These are phyloP conservation scores for Trichoderma koningii DNA, from an alignment of 2,329 filamentous ascomycete genomes.

Conservation along the genomic window DNA sequence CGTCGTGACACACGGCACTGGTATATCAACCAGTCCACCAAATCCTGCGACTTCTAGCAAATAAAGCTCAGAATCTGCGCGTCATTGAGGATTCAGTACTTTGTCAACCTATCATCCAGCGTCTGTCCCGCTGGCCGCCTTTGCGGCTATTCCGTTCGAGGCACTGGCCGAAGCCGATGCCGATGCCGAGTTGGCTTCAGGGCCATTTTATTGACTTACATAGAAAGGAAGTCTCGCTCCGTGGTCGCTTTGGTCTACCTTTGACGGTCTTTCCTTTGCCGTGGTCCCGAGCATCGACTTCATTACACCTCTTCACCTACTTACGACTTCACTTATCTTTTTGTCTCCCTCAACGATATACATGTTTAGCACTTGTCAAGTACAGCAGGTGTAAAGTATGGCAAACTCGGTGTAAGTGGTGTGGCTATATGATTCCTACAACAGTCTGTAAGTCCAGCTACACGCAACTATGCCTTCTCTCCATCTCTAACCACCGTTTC, in stretches of 20 bases:
- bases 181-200: slow-evolving; percentile 12
- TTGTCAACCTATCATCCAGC: background rate
- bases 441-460: background rate
- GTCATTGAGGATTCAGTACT: background rate
- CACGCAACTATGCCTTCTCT: slow-evolving; percentile 8
- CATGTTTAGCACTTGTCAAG: background rate
- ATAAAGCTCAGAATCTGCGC: background rate
- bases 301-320: background rate
- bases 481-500: slow-evolving; percentile 4
- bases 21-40: background rate
- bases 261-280: background rate
- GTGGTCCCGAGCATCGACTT: background rate
- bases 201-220: background rate
- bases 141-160: background rate
- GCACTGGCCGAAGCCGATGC: slow-evolving; percentile 7
- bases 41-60: background rate
- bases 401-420: background rate
- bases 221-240: background rate
- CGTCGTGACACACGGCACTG: background rate
- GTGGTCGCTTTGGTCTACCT: background rate
- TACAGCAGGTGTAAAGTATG: background rate
- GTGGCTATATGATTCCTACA: background rate
- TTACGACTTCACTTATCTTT: background rate
- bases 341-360: no score
- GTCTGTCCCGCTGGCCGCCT: background rate